These are phyloP conservation scores for Ambrosia trifida DNA, from an alignment of 129 eudicot species.

Conservation along the genomic window DNA sequence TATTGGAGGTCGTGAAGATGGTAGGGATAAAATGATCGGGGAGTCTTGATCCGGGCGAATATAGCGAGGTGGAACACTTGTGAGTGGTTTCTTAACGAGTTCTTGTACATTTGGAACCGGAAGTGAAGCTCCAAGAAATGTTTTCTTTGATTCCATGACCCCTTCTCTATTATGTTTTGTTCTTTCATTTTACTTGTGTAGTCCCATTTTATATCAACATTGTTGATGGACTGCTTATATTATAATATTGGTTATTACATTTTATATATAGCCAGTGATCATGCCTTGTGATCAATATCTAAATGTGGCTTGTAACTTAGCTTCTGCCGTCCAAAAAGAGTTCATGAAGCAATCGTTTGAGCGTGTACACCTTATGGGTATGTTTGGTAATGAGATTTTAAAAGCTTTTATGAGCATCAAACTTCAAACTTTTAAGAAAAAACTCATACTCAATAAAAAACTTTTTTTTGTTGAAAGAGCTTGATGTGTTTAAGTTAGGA, in stretches of 20 bases:
- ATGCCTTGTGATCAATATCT: too few species aligned
- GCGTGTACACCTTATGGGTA: too few species aligned
- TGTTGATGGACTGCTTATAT: background rate
- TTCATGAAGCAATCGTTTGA: too few species aligned
- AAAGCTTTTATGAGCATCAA: too few species aligned
- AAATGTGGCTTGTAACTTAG: too few species aligned
- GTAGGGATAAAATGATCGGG: background rate
- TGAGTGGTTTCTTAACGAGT: background rate
- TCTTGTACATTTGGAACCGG: background rate
- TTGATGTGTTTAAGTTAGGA: too few species aligned
- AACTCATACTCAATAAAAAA: too few species aligned
- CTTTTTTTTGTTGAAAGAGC: too few species aligned
- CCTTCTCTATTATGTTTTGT: background rate
- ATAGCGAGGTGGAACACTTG: background rate
- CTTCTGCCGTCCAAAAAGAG: too few species aligned
- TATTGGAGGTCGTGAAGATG: background rate
- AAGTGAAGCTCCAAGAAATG: background rate
- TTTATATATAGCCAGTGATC: background rate
- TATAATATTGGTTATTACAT: background rate
- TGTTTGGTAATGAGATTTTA: too few species aligned
- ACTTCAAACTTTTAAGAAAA: too few species aligned
- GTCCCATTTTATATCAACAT: background rate
- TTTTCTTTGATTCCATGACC: background rate
- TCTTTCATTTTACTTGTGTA: background rate
- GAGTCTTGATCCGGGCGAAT: background rate